phyloP scores from a whole-genome alignment of 306 rosid genomes.

The Pueraria montana region DNA sequence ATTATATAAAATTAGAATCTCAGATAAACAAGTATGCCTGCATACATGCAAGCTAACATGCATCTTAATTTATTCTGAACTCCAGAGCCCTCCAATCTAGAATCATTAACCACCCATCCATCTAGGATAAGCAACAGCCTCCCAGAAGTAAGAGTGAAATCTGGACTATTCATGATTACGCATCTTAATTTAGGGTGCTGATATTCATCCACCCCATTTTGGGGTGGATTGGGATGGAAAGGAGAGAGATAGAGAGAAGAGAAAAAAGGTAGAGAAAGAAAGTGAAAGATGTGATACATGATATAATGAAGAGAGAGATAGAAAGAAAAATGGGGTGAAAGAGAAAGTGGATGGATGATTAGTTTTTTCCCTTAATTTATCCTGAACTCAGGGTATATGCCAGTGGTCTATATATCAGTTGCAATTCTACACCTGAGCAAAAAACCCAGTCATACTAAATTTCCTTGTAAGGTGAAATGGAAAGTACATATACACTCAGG shows the following conservation, averaged over 20 bases:
- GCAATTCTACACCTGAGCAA: constrained; percentile 18
- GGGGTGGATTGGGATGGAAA: no score
- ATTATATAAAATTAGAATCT: background rate
- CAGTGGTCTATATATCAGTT: background rate
- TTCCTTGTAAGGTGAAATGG: constrained; percentile 9
- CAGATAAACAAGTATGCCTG: constrained; percentile 20
- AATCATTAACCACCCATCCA: background rate
- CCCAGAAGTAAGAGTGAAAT: background rate
- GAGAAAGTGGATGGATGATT: no score
- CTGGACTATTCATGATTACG: constrained; percentile 20
- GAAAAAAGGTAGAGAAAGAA: no score
- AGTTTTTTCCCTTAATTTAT: background rate
- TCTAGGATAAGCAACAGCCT: background rate
- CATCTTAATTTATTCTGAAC: background rate
- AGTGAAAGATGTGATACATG: no score
- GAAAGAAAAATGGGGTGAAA: no score
- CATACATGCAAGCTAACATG: constrained; percentile 34
- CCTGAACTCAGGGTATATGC: constrained; percentile 1
- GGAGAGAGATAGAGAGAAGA: no score
- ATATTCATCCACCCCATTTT: no score
- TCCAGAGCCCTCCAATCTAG: background rate
- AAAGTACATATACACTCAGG: background rate
- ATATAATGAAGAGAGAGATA: no score
- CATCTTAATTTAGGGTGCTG: background rate
- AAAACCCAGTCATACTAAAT: background rate